phyloP scores from a whole-genome alignment of 2,329 filamentous ascomycete species.

The Clathrospora elynae region DNA sequence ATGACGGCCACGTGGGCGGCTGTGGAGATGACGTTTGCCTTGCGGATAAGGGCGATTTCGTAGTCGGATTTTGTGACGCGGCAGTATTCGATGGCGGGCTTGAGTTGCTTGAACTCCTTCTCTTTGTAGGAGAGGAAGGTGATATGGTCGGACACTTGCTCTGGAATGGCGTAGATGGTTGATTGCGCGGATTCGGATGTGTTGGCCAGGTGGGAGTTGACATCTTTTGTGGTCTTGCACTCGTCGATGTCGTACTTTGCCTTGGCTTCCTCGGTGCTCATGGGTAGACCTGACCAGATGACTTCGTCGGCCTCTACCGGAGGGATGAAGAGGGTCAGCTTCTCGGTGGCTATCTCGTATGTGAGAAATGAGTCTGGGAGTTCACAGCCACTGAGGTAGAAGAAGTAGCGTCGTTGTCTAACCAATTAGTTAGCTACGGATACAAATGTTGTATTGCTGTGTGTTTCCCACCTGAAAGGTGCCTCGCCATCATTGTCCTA shows the following conservation, averaged over 20 bases:
- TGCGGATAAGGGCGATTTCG: slow-evolving; percentile 80
- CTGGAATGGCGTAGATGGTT: slow-evolving; percentile 75
- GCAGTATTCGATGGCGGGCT: slow-evolving; percentile 75
- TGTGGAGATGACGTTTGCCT: slow-evolving; percentile 79
- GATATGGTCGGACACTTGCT: slow-evolving; percentile 74
- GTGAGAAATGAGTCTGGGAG: slow-evolving; percentile 79
- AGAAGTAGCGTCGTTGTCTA: slow-evolving; percentile 90
- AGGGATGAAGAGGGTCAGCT: slow-evolving; percentile 87
- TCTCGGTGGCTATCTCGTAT: slow-evolving; percentile 76
- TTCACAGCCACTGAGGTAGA: slow-evolving; percentile 87
- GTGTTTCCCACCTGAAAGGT: slow-evolving; percentile 71
- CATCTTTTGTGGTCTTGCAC: slow-evolving; percentile 72
- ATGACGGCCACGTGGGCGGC: slow-evolving; percentile 77
- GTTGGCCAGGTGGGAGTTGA: slow-evolving; percentile 72
- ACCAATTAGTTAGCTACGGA: neutral
- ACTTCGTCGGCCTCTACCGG: slow-evolving; percentile 85
- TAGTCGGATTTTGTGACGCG: slow-evolving; percentile 85
- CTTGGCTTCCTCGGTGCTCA: slow-evolving; percentile 75
- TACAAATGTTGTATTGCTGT: neutral
- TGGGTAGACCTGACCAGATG: slow-evolving; percentile 89
- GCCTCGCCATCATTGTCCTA: slow-evolving; percentile 81
- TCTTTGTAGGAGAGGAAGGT: slow-evolving; percentile 72
- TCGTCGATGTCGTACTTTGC: slow-evolving; percentile 69
- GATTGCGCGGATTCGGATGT: slow-evolving; percentile 53
- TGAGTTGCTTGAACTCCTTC: slow-evolving; percentile 62